phyloP scores from a whole-genome alignment of 2,329 filamentous ascomycete species.

The Botrytis fabae region DNA sequence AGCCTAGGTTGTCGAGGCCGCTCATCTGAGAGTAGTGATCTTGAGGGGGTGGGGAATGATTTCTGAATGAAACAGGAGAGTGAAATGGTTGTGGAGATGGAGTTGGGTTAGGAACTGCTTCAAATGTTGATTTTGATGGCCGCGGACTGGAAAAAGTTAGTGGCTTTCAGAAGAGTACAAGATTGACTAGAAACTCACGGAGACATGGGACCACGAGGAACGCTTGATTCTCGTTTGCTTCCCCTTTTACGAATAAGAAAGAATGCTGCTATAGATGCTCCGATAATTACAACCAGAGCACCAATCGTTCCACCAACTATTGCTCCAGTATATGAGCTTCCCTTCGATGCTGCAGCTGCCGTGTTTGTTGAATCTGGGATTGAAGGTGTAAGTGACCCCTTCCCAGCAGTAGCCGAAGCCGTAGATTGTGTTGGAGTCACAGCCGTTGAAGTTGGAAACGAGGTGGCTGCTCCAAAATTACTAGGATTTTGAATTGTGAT shows the following conservation, averaged over 20 bases:
- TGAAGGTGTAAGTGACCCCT: constrained; percentile 9
- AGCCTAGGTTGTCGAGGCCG: neutral
- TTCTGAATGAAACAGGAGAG: neutral
- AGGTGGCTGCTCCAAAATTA: constrained; percentile 19
- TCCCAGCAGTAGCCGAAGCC: constrained; percentile 17
- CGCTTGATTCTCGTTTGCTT: neutral
- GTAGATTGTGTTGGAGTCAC: constrained; percentile 15
- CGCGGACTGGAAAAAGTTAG: neutral
- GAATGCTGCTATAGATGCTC: neutral
- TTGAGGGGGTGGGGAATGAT: neutral
- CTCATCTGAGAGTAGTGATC: constrained; percentile 14
- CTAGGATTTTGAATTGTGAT: constrained; percentile 20
- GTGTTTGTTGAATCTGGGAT: constrained; percentile 6
- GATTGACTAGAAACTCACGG: neutral
- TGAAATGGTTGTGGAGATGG: constrained; percentile 1
- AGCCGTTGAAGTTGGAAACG: constrained; percentile 15
- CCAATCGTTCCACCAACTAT: constrained; percentile 19
- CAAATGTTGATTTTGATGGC: constrained; percentile 1
- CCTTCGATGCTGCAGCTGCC: neutral
- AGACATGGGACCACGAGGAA: neutral
- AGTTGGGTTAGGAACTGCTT: constrained; percentile 7
- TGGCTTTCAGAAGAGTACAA: neutral
- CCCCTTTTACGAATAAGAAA: constrained; percentile 4
- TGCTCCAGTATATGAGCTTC: constrained; percentile 7
- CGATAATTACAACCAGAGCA: constrained; percentile 2